These are phyloP conservation scores for Monilinia aucupariae DNA, from an alignment of 2,329 filamentous ascomycete genomes.

Conservation along the genomic window DNA sequence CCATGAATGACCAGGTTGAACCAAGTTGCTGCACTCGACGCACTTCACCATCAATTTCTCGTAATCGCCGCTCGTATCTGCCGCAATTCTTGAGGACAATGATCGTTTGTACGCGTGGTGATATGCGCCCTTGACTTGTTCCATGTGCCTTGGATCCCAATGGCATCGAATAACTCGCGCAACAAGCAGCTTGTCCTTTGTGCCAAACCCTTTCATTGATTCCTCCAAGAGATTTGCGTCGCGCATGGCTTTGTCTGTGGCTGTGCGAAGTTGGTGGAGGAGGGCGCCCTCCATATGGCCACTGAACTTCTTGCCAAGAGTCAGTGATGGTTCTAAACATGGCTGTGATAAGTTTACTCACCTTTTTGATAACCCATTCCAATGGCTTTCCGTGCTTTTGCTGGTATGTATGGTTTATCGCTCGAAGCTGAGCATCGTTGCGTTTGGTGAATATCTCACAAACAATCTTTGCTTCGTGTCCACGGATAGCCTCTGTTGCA, in stretches of 20 bases:
- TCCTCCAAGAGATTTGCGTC: constrained; percentile 80
- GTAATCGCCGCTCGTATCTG: constrained; percentile 84
- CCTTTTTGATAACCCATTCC: constrained; percentile 66
- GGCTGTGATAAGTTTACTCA: constrained; percentile 35
- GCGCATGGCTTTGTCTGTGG: constrained; percentile 74
- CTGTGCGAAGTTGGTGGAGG: constrained; percentile 70
- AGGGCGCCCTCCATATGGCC: constrained; percentile 90
- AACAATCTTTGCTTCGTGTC: constrained; percentile 64
- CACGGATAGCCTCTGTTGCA: constrained; percentile 67
- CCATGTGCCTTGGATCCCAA: constrained; percentile 72
- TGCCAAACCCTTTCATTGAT: constrained; percentile 80
- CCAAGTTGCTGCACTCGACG: constrained; percentile 8
- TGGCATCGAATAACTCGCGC: constrained; percentile 73
- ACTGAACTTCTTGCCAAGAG: constrained; percentile 60
- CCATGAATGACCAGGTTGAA: constrained; percentile 11
- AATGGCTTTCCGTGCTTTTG: constrained; percentile 65
- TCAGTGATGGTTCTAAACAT: constrained; percentile 18
- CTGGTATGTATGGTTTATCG: constrained; percentile 71
- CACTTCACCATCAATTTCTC: constrained; percentile 62
- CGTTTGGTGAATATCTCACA: constrained; percentile 71
- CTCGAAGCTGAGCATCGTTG: constrained; percentile 78
- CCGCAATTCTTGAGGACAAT: constrained; percentile 63
- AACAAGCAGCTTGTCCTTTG: constrained; percentile 76
- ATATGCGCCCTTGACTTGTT: constrained; percentile 74
- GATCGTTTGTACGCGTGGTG: constrained; percentile 62